Evolutionary conservation across 2,329 filamentous ascomycete species (phyloP).

Genomic region (Cladosporium sp.): DNA sequence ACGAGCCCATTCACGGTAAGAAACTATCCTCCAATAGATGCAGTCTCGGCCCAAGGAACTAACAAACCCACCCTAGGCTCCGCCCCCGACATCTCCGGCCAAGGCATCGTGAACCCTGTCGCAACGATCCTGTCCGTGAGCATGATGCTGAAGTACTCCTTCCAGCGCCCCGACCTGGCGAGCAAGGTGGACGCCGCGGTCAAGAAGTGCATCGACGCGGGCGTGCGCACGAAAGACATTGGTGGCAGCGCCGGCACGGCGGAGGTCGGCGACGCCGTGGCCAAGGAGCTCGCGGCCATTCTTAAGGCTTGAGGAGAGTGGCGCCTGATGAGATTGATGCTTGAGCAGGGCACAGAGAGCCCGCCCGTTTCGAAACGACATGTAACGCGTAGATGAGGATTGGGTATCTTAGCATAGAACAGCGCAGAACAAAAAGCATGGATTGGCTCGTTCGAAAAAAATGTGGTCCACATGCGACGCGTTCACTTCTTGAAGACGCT

Average conservation of each 20-base stretch:
- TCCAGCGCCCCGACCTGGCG: slow-evolving; percentile 71
- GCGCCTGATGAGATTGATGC: too few species aligned
- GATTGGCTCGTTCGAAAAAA: neutral
- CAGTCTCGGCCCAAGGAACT: neutral
- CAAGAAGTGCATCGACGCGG: slow-evolving; percentile 68
- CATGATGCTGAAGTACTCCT: slow-evolving; percentile 94
- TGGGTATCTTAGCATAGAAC: neutral
- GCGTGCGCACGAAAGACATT: slow-evolving; percentile 76
- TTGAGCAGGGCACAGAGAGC: too few species aligned
- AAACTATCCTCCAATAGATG: neutral
- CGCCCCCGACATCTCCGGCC: slow-evolving; percentile 86
- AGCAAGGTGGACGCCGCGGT: slow-evolving; percentile 76
- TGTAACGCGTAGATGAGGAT: neutral
- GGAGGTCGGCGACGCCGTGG: slow-evolving; percentile 78
- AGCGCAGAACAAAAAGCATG: neutral
- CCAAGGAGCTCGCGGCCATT: slow-evolving; percentile 54
- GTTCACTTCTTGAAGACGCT: too few species aligned
- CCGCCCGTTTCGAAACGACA: neutral
- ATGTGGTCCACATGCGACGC: too few species aligned
- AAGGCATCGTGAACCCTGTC: slow-evolving; percentile 78
- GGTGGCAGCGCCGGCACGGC: slow-evolving; percentile 67
- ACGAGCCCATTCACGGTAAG: slow-evolving; percentile 77
- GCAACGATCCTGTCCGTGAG: slow-evolving; percentile 86
- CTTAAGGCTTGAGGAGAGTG: slow-evolving; percentile 1
- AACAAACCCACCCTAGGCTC: slow-evolving; percentile 50